Conservation (phyloP, 2,329 filamentous ascomycete genomes). For the Lachnum nothofagi region DNA sequence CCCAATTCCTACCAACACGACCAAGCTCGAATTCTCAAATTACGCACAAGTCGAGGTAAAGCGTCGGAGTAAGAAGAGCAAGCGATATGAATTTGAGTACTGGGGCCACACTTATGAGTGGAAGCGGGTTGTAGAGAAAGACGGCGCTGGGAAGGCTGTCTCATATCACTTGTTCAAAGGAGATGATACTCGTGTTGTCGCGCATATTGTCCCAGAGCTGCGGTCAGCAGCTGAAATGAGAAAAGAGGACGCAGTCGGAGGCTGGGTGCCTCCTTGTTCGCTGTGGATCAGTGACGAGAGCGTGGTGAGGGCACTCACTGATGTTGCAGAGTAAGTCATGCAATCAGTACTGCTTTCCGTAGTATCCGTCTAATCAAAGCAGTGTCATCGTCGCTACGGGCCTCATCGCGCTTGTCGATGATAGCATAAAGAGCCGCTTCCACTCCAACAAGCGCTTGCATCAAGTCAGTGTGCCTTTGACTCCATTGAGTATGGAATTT, state of each 20-base stretch:
- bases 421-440: conserved; percentile 65
- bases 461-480: conserved; percentile 47
- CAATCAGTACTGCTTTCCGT: neutral
- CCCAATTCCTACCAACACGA: conserved; percentile 62
- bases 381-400: conserved; percentile 89
- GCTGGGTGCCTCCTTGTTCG: conserved; percentile 85
- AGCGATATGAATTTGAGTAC: conserved; percentile 87
- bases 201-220: conserved; percentile 78
- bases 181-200: conserved; percentile 59
- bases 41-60: conserved; percentile 87
- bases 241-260: conserved; percentile 71
- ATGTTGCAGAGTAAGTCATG: conserved; percentile 76
- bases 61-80: conserved; percentile 59
- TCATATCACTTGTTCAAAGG: conserved; percentile 76
- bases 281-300: conserved; percentile 80
- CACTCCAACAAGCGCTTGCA: conserved; percentile 40
- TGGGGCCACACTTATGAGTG: conserved; percentile 85
- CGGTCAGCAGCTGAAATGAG: conserved; percentile 64
- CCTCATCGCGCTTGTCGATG: conserved; percentile 80
- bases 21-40: conserved; percentile 93
- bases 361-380: conserved; percentile 8
- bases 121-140: conserved; percentile 68
- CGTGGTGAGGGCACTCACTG: conserved; percentile 62
- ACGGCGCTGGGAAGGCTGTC: conserved; percentile 57
- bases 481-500: conserved; percentile 52